These are phyloP conservation scores for Diphasiastrum complanatum DNA, from an alignment of 83 land plant species.

Conservation along the genomic window DNA sequence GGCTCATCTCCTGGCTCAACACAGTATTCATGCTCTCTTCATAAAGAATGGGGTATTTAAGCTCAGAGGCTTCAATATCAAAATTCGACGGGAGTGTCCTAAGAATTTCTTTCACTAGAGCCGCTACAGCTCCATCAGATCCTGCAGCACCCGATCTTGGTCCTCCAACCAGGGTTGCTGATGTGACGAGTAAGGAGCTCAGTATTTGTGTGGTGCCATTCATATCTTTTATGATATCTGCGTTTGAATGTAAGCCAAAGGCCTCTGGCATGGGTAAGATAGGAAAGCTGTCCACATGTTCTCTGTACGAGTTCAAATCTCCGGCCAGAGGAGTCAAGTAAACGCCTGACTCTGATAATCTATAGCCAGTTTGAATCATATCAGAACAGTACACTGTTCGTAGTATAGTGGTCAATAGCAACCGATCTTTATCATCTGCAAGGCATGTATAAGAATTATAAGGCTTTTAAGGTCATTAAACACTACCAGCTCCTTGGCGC, in stretches of 20 bases:
- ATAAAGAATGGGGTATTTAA: constrained; percentile 37
- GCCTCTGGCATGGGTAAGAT: constrained; percentile 36
- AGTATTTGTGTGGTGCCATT: constrained; percentile 32
- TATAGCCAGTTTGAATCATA: constrained; percentile 26
- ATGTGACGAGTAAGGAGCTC: constrained; percentile 26
- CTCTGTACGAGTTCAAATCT: constrained; percentile 19
- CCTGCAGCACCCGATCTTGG: constrained; percentile 14
- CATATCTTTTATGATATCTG: constrained; percentile 41
- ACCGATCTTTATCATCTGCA: constrained; percentile 40
- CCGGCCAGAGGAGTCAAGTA: constrained; percentile 30
- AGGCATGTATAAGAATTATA: not conserved
- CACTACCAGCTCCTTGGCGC: too few species aligned
- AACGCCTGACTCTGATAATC: constrained; percentile 35
- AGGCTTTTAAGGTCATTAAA: too few species aligned
- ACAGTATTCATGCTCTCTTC: constrained; percentile 47
- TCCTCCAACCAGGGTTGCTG: constrained; percentile 28
- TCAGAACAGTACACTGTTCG: constrained; percentile 30
- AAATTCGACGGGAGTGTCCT: constrained; percentile 32
- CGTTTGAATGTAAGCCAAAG: constrained; percentile 40
- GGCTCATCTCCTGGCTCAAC: constrained; percentile 44
- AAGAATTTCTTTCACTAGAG: constrained; percentile 23
- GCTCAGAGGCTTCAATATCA: constrained; percentile 41
- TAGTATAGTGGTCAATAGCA: constrained; percentile 28
- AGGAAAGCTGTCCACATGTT: constrained; percentile 28
- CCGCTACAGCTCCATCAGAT: constrained; percentile 25